Evolutionary conservation across 345 rosid species (phyloP).

Genomic region (Rhodomyrtus tomentosa): DNA sequence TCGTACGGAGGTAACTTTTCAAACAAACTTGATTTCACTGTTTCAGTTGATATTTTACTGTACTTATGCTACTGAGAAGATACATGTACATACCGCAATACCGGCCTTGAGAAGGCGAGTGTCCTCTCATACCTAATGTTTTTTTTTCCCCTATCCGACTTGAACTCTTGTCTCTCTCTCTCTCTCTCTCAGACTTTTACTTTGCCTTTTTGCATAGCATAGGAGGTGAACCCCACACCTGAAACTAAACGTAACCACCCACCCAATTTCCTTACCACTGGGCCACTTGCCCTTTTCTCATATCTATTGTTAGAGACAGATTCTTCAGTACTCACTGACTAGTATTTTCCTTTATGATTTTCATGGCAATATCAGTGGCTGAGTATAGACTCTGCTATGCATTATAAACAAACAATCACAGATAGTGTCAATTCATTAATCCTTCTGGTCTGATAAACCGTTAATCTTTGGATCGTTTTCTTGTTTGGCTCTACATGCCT

Average conservation of each 20-base stretch:
- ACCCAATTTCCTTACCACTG: not conserved
- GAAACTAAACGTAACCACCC: not conserved
- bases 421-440: not conserved
- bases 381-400: not conserved
- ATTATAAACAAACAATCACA: not conserved
- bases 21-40: not conserved
- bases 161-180: not conserved
- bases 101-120: not conserved
- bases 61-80: not conserved
- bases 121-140: not conserved
- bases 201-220: not conserved
- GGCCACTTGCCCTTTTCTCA: not conserved
- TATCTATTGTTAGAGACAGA: not conserved
- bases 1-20: constrained; percentile 65
- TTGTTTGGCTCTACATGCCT: not conserved
- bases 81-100: not conserved
- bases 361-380: not conserved
- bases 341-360: not conserved
- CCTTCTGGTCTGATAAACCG: not conserved
- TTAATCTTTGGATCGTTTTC: not conserved
- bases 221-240: not conserved
- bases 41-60: not conserved
- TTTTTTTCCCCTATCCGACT: not conserved
- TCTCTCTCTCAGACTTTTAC: not conserved
- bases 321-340: not conserved